These are phyloP conservation scores for Sporothrix schenckii DNA, from an alignment of 2,329 filamentous ascomycete genomes.

Conservation along the genomic window DNA sequence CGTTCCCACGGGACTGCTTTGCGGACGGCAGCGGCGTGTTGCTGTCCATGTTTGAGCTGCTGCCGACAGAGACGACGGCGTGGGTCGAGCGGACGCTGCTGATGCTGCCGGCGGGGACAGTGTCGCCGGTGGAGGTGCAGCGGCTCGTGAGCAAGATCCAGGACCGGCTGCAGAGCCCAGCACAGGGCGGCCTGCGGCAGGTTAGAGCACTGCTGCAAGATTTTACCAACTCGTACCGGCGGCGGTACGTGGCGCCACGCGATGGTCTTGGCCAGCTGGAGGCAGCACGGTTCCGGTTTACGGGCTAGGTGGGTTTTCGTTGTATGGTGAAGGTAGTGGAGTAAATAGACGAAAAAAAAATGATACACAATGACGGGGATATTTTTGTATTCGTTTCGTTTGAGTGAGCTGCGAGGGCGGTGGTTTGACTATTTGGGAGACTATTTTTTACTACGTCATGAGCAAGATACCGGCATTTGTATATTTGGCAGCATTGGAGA, in stretches of 20 bases:
- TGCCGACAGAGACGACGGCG: conserved; percentile 74
- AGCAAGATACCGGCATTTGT: conserved; percentile 28
- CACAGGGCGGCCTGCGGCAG: conserved; percentile 63
- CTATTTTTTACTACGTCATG: neutral
- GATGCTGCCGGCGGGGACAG: conserved; percentile 78
- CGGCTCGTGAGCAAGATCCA: conserved; percentile 78
- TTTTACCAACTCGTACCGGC: conserved; percentile 91
- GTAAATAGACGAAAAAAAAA: neutral
- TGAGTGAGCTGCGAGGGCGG: neutral
- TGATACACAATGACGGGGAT: neutral
- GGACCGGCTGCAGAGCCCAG: conserved; percentile 54
- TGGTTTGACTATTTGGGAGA: conserved; percentile 10
- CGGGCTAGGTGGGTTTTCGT: conserved; percentile 46
- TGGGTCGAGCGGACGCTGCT: conserved; percentile 86
- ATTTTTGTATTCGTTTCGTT: neutral
- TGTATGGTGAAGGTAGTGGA: no score
- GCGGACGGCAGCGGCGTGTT: conserved; percentile 92
- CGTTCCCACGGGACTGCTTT: conserved; percentile 93
- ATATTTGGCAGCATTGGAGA: conserved; percentile 20
- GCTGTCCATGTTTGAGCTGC: conserved; percentile 82
- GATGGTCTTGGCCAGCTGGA: conserved; percentile 88
- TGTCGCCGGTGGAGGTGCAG: conserved; percentile 78
- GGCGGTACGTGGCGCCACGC: conserved; percentile 91
- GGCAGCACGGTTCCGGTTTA: conserved; percentile 83
- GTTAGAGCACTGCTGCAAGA: conserved; percentile 87